Base-by-base conservation (phyloP, 2,329 filamentous ascomycete species). In the Fusarium stilboides region DNA sequence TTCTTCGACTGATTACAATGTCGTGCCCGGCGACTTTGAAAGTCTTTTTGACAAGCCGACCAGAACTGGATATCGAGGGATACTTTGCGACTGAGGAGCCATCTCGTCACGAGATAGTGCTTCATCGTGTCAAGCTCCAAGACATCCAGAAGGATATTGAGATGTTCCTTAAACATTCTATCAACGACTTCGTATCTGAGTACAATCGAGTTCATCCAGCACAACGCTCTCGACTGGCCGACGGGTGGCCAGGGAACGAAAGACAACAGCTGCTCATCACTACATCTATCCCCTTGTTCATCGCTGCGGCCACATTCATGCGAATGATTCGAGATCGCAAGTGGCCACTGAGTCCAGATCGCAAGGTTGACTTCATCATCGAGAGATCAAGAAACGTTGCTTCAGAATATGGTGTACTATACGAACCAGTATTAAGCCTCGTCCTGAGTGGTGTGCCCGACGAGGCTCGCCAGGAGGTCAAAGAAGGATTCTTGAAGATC, bases 1-100 rank as follows among this genome's bases (percentile, higher is more conserved):
- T 24, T 1, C 9, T 56, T 4, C 17, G 12, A 0, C 2, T 43
- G 0, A 5, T 58, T 1, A 7, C 39, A 0, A 5, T 17, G 0
- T 8, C 17, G 1, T 45, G 40, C 6, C 31, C 47, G 0, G 1
- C 1, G 2, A 3, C n/a, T 1, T 12, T 58, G 1, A 14, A 22
- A 19, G 40, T 58, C 0, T 56, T 56, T 8, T 14, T 58, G 10
- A 58, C 40, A 1, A 45, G 56, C 14, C 28, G 50, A 6, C 50
- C 40, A 2, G 56, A 58, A 5, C 40, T 56, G 4, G 50, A 56
- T 2, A 56, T 58, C 0, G 26, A 20, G 3, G 33, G 31, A 0
- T 8, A 39, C 10, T 58, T 58, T 9, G 13, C 14, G 8, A 10
- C 6, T 8, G 10, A 12, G 2, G 24, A 8, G 14, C 7, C 5